Conservation (phyloP, 306 rosid species). For the Corylus heterophylla region DNA sequence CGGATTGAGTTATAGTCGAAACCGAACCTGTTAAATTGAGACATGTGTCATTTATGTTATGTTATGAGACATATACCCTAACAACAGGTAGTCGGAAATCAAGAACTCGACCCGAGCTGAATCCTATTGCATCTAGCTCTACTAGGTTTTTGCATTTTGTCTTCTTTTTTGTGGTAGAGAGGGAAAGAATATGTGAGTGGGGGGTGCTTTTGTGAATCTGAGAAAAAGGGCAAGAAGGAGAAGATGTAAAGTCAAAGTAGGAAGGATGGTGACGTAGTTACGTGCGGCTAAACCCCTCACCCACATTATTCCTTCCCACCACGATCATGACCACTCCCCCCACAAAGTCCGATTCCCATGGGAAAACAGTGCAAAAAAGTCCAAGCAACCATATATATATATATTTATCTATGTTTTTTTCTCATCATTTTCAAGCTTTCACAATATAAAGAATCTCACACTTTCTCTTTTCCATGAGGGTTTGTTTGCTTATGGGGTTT, state of each 20-base stretch:
- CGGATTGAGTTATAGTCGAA: too few relatives aligned
- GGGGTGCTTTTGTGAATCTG: background rate
- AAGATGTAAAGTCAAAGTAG: background rate
- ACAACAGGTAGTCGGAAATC: too few relatives aligned
- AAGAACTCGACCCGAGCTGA: too few relatives aligned
- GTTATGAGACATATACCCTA: too few relatives aligned
- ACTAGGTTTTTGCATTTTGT: background rate
- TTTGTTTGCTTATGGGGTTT: too few relatives aligned
- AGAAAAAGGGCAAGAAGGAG: background rate
- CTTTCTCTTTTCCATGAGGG: too few relatives aligned
- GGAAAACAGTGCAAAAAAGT: conserved; percentile 2
- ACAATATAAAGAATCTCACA: background rate
- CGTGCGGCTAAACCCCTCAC: conserved; percentile 17
- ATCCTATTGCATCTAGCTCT: too few relatives aligned
- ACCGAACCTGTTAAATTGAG: too few relatives aligned
- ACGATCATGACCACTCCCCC: conserved; percentile 19
- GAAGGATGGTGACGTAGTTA: conserved; percentile 13
- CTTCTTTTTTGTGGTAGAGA: conserved; percentile 13
- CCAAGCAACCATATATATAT: background rate
- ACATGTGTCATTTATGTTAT: too few relatives aligned
- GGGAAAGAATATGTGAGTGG: conserved; percentile 28
- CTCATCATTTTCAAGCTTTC: conserved; percentile 33
- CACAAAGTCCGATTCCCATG: conserved; percentile 48
- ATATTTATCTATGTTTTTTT: background rate
- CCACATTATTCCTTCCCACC: conserved; percentile 23